Base-by-base conservation (phyloP, 1,139 yeast genomes). In the Taphrina communis region DNA sequence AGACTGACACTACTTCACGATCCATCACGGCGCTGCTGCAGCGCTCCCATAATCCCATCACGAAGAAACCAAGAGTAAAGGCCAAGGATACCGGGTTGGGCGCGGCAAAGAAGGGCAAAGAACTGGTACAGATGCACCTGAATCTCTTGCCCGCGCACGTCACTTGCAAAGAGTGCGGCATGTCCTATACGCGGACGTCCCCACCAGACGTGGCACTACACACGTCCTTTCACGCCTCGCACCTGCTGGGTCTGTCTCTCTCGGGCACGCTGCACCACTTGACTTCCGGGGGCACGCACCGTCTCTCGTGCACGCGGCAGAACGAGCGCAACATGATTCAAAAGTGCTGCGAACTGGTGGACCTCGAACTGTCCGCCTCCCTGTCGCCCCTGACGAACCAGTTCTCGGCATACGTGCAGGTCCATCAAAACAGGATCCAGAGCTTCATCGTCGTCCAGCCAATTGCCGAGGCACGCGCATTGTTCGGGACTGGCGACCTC, bases 91-190 rank as follows among this genome's bases (percentile, higher is more conserved):
- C 53, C 42, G 17, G 59, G 51, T 1, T 36, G n/a, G 48, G 36
- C 9, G 36, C 4, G 21, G 19, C 25, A 35, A 7, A 21, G 52
- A 7, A 21, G 52, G 41, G 60, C 48, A 61, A 53, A 25, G 41
- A 44, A 17, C 25, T 63, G 48, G 67, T 63, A 6, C 67, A 63
- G 48, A 63, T 63, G 67, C 67, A 63, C 17, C 48, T 63, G 36
- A 63, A 63, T 36, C 35, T 63, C 7, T 31, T 63, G 46, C 67
- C 67, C 6, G 61, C 67, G 8, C 67, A 57, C 39, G 56, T 63
- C 52, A 63, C 67, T 8, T 63, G 67, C 35, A 46, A 53, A 25
- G 38, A 35, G 6, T 63, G 67, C 55, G 67, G 67, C 67, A 63
- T 63, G 67, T 53, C 67, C 2, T 63, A 63, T 35, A 63, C 61